A percentile compares a stretch with the other conserved stretches of the same genome.
Evolutionary conservation across 2,329 filamentous ascomycete genomes (phyloP).

Genomic region (Cladophialophora psammophila): DNA sequence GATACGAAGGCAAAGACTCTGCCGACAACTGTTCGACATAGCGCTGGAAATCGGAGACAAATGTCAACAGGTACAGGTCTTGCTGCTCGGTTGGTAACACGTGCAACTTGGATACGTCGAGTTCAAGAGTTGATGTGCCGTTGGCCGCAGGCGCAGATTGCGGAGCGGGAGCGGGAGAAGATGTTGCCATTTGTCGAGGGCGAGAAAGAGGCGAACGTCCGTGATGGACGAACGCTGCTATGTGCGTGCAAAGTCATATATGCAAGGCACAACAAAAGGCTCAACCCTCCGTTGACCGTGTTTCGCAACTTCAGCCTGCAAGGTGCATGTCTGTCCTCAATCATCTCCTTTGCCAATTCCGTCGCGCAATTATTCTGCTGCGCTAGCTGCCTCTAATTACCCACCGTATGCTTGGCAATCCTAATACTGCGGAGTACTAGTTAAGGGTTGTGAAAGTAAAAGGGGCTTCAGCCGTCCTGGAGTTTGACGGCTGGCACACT

Average conservation of each 20-base stretch:
- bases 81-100: slow-evolving; percentile 92
- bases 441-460: not conserved
- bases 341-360: not conserved
- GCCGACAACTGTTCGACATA: slow-evolving; percentile 77
- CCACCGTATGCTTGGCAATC: not conserved
- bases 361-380: slow-evolving; percentile 2
- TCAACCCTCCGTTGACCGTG: not conserved
- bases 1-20: slow-evolving; percentile 85
- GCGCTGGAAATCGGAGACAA: slow-evolving; percentile 80
- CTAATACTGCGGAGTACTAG: not conserved
- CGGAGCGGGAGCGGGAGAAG: slow-evolving; percentile 23
- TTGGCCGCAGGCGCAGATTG: slow-evolving; percentile 28
- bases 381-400: not conserved
- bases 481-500: not conserved
- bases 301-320: slow-evolving; percentile 4
- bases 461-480: not conserved
- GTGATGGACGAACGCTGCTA: slow-evolving; percentile 27
- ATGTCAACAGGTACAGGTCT: slow-evolving; percentile 90
- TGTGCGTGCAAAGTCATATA: slow-evolving; percentile 25
- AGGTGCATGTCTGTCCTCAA: slow-evolving; percentile 18
- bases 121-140: slow-evolving; percentile 59
- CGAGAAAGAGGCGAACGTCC: slow-evolving; percentile 28
- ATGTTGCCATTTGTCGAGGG: slow-evolving; percentile 23
- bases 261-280: not conserved
- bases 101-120: slow-evolving; percentile 89